Base-by-base conservation (phyloP, 2,329 filamentous ascomycete species). In the Aureobasidium sp. region DNA sequence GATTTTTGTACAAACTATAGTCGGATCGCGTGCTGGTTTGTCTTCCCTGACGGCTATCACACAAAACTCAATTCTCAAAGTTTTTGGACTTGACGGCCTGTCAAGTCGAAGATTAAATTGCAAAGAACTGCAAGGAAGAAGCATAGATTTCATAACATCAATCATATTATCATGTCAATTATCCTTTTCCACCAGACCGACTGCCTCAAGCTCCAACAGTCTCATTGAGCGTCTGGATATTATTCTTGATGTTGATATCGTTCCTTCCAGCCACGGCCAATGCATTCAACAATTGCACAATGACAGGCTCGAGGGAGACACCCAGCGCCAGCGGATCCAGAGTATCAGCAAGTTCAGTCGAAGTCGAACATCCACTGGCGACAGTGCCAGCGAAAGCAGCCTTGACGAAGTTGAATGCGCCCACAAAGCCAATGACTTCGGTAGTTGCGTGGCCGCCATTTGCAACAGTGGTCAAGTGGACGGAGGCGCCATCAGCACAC, bases 361-460 rank as follows among this genome's bases (percentile, higher is more conserved):
- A 56, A 9, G 31, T 29, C 5, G 66, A 66, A 37, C 70, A 72
- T 2, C 67, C 69, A 15, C 25, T 25, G 5, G 49, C 42, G 6
- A 49, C 22, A 4, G 41, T 62, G 15, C 51, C 60, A 11, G 60
- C 60, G 15, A 62, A 62, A 1, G 69, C 70, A 9, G 55, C 47
- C 15, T 66, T 57, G 42, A 69, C 66, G 37, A 71, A 71, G 7
- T 67, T 44, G 42, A 68, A 66, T 0, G 66, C 67, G 3, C 63
- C 65, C 1, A 63, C 22, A 41, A 71, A 67, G 8, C 68, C 68
- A 27, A 68, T 39, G 31, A 70, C 62, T 41, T 71, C 70, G 1
- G 67, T 70, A 1, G 66, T 66, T 27, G 64, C 39, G 45, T 72
- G 70, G 1, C 70, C 70, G 3, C 70, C 70, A 29, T 57, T 65